phyloP scores from a whole-genome alignment of 2,329 filamentous ascomycete genomes.

The Clarireedia homoeocarpa region DNA sequence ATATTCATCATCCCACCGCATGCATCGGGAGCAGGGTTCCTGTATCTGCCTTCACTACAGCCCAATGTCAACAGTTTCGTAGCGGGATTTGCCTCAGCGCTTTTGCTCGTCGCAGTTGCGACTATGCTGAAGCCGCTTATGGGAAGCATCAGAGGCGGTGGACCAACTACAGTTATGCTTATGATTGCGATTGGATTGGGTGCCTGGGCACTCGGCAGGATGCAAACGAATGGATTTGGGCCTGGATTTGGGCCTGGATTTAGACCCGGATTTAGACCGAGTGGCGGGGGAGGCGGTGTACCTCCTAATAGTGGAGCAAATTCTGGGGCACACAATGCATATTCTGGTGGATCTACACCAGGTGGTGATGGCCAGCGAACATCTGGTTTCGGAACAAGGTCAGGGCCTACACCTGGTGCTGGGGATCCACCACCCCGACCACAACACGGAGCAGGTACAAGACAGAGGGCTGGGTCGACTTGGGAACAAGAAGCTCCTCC shows the following conservation, averaged over 20 bases:
- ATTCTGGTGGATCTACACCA: constrained; percentile 21
- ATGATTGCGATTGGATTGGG: constrained; percentile 66
- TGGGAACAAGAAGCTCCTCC: constrained; percentile 5
- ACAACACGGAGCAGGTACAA: constrained; percentile 7
- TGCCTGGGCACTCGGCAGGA: constrained; percentile 69
- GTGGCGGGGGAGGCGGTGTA: constrained; percentile 16
- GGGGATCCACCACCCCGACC: constrained; percentile 16
- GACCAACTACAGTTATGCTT: constrained; percentile 64
- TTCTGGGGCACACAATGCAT: constrained; percentile 17
- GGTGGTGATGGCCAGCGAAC: constrained; percentile 9
- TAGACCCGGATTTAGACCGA: constrained; percentile 24
- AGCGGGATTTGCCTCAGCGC: constrained; percentile 72
- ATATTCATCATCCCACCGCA: constrained; percentile 95
- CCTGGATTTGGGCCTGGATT: constrained; percentile 17
- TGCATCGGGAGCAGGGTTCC: constrained; percentile 78
- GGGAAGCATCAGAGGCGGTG: constrained; percentile 59
- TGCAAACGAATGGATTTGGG: constrained; percentile 39
- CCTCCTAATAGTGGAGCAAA: constrained; percentile 13
- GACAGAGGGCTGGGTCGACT: constrained; percentile 2
- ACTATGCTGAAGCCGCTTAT: constrained; percentile 66
- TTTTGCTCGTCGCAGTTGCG: constrained; percentile 66
- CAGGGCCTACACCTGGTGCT: constrained; percentile 4
- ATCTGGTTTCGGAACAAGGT: constrained; percentile 2
- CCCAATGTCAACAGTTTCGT: constrained; percentile 86
- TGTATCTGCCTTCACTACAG: constrained; percentile 86